These are phyloP conservation scores for Teratosphaeriaceae sp. DNA, from an alignment of 2,329 filamentous ascomycete genomes.

Conservation along the genomic window DNA sequence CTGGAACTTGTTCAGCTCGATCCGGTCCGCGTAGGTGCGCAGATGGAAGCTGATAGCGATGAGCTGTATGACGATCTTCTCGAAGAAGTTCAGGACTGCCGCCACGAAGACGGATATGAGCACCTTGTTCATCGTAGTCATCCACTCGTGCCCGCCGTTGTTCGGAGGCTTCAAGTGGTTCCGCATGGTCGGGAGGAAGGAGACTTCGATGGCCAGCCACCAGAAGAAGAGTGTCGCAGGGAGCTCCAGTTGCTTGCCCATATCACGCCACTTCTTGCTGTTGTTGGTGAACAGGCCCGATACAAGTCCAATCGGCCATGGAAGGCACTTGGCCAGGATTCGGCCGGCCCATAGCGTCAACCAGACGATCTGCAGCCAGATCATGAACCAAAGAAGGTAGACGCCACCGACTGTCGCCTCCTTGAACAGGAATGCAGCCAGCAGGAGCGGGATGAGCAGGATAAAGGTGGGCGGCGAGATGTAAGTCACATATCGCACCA, in stretches of 20 bases:
- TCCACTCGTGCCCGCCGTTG: slow-evolving; percentile 55
- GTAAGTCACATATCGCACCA: slow-evolving; percentile 66
- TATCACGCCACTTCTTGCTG: slow-evolving; percentile 86
- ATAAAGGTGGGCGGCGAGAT: slow-evolving; percentile 59
- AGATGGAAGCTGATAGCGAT: slow-evolving; percentile 91
- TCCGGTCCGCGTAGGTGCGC: slow-evolving; percentile 82
- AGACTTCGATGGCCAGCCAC: slow-evolving; percentile 80
- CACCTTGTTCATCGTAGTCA: slow-evolving; percentile 73
- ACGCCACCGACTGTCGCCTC: slow-evolving; percentile 62
- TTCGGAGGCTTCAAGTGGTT: slow-evolving; percentile 51
- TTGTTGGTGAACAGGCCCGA: slow-evolving; percentile 78
- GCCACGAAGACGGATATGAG: slow-evolving; percentile 80
- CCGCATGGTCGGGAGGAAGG: slow-evolving; percentile 76
- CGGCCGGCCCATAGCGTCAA: slow-evolving; percentile 73
- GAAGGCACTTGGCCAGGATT: slow-evolving; percentile 59
- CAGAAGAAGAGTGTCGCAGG: slow-evolving; percentile 85
- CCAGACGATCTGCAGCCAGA: slow-evolving; percentile 95
- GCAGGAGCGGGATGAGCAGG: slow-evolving; percentile 60
- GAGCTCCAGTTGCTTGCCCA: slow-evolving; percentile 78
- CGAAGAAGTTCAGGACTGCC: slow-evolving; percentile 70
- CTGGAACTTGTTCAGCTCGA: slow-evolving; percentile 88
- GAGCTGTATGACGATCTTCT: slow-evolving; percentile 92
- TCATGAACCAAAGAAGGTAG: slow-evolving; percentile 79
- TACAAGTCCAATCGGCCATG: slow-evolving; percentile 54
- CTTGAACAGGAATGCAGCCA: slow-evolving; percentile 56